Percentiles rank a stretch among this genome's conserved stretches.
Conservation (phyloP, 176 grass and related monocot species). For the Oryza longistaminata region DNA sequence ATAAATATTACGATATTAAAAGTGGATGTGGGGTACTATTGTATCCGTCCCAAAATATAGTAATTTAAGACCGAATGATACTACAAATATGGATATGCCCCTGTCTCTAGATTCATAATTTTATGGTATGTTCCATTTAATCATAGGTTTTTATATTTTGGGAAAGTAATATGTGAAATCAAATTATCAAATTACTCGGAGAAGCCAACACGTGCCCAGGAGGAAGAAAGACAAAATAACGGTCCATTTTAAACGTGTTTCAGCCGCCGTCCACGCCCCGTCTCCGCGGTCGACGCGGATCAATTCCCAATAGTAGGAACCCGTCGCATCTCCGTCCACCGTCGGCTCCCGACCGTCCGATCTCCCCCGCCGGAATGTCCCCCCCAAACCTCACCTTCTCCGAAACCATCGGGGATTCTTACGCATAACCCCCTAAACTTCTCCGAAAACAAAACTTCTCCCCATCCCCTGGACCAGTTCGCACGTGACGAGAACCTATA, state of each 20-base stretch:
- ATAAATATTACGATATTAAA: too few species aligned
- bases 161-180: too few species aligned
- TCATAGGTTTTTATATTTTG: too few species aligned
- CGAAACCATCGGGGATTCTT: not conserved
- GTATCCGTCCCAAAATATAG: too few species aligned
- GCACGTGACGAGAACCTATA: not conserved
- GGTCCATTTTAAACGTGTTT: constrained; percentile 35
- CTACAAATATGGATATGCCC: too few species aligned
- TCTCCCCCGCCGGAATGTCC: constrained; percentile 44
- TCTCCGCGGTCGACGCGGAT: constrained; percentile 25
- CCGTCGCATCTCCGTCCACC: constrained; percentile 2
- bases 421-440: fast-evolving
- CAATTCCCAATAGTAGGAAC: not conserved
- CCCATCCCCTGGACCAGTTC: not conserved
- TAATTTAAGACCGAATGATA: too few species aligned
- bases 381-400: constrained; percentile 12
- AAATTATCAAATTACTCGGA: not conserved
- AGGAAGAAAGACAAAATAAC: not conserved
- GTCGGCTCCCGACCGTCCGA: constrained; percentile 30
- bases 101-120: too few species aligned
- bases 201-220: not conserved
- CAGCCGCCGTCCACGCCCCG: constrained; percentile 12
- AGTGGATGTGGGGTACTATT: too few species aligned
- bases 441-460: fast-evolving
- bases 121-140: too few species aligned